These are phyloP conservation scores for Sporisorium scitamineum DNA, from an alignment of 1,284 basidiomycete species.

Conservation along the genomic window DNA sequence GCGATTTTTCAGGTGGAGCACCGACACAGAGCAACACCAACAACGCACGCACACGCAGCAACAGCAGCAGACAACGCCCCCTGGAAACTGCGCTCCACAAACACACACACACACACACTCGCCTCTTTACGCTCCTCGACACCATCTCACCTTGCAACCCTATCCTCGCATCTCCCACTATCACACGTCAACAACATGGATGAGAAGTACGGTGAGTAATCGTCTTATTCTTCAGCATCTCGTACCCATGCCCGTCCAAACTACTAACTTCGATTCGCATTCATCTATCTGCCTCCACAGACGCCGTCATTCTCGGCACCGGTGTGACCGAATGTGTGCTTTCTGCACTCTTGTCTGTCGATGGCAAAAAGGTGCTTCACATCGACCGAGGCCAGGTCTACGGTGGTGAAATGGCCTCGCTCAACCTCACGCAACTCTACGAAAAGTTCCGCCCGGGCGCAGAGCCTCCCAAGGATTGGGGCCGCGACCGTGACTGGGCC, in stretches of 20 bases:
- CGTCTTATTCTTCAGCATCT: neutral
- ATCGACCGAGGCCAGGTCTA: constrained; percentile 99
- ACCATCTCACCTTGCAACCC: neutral
- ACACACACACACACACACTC: neutral
- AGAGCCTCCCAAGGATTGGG: constrained; percentile 72
- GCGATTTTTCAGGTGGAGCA: neutral
- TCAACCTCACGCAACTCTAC: constrained; percentile 98
- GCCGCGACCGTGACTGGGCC: constrained; percentile 68
- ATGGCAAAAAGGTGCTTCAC: constrained; percentile 99
- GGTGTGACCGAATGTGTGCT: constrained; percentile 98
- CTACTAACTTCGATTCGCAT: constrained; percentile 4
- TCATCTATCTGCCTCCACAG: constrained; percentile 28
- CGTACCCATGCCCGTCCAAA: neutral
- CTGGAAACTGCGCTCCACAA: too few relatives aligned
- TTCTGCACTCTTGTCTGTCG: constrained; percentile 86
- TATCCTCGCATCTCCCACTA: neutral
- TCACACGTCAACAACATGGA: constrained; percentile 48
- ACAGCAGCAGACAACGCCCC: neutral
- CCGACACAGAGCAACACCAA: constrained; percentile 9
- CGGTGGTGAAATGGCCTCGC: constrained; percentile 94
- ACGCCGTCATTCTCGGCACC: constrained; percentile 76
- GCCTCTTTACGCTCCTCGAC: constrained; percentile 4
- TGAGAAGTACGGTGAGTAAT: constrained; percentile 61
- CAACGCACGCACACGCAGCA: constrained; percentile 5
- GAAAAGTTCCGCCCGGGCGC: constrained; percentile 83